phyloP scores from a whole-genome alignment of 225 moss, liverwort and hornwort species.

The Antitrichia curtipendula region DNA sequence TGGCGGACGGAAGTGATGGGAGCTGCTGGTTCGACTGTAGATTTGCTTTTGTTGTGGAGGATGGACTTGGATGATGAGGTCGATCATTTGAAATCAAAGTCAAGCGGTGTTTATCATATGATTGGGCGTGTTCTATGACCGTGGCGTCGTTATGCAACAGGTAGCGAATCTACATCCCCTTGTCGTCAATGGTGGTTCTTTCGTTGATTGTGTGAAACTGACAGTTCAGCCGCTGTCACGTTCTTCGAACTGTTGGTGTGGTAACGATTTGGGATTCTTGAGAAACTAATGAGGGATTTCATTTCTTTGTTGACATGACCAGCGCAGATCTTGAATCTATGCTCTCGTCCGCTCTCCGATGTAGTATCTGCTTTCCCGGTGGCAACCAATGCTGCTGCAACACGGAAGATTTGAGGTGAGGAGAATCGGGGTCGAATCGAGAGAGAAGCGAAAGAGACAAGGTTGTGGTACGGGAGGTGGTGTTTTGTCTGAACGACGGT shows the following conservation, averaged over 20 bases:
- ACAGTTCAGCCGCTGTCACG: neutral
- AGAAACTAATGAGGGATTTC: neutral
- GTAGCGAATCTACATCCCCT: neutral
- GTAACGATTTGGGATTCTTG: neutral
- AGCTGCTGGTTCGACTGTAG: neutral
- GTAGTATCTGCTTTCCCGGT: neutral
- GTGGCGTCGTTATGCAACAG: neutral
- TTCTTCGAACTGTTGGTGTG: neutral
- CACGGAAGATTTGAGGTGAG: neutral
- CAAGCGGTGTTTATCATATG: neutral
- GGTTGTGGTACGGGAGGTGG: neutral
- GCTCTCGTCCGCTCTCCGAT: neutral
- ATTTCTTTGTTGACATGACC: neutral
- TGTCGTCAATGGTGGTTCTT: neutral
- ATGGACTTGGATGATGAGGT: slow-evolving; percentile 32
- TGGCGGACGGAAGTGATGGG: neutral
- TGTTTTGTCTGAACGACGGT: too few relatives aligned
- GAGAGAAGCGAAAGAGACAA: neutral
- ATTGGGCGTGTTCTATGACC: neutral
- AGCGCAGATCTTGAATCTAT: neutral
- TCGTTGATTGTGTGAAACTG: neutral
- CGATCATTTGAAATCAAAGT: neutral
- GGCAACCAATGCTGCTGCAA: slow-evolving; percentile 9
- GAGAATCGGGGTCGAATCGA: neutral
- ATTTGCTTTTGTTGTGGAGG: neutral